Evolutionary conservation across 1,284 basidiomycete species (phyloP).

Genomic region (Leccinum fuscescens): DNA sequence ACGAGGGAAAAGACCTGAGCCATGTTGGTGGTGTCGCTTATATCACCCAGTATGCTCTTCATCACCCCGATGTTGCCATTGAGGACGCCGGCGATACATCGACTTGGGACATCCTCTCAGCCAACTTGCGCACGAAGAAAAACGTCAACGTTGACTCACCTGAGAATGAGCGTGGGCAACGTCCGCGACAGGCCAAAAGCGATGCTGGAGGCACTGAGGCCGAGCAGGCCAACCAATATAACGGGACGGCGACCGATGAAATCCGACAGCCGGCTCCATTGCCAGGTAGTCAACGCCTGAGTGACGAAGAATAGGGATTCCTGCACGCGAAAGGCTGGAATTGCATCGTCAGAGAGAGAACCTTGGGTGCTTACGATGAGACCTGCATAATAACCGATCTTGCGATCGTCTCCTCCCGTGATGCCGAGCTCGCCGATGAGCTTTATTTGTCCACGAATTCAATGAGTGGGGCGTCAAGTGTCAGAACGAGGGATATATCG

Average conservation of each 20-base stretch:
- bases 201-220: constrained; percentile 66
- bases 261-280: constrained; percentile 75
- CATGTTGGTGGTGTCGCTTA: constrained; percentile 45
- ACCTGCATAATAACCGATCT: constrained; percentile 68
- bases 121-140: background rate
- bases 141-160: constrained; percentile 36
- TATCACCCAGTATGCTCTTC: constrained; percentile 48
- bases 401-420: constrained; percentile 47
- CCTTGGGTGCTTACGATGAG: constrained; percentile 46
- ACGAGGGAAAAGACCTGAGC: constrained; percentile 29
- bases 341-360: too few relatives aligned
- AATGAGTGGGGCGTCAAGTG: background rate
- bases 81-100: constrained; percentile 38
- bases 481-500: background rate
- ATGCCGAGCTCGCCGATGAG: constrained; percentile 36
- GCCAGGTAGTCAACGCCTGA: constrained; percentile 67
- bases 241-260: constrained; percentile 71
- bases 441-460: constrained; percentile 16
- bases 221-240: constrained; percentile 62
- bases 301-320: constrained; percentile 73
- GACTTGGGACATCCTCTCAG: constrained; percentile 19
- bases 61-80: constrained; percentile 40
- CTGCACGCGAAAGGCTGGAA: constrained; percentile 32
- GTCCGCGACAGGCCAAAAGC: constrained; percentile 72
- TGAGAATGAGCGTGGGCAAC: constrained; percentile 62